Evolutionary conservation across 1,139 yeast genomes (phyloP).

Genomic region (Candida albicans): DNA sequence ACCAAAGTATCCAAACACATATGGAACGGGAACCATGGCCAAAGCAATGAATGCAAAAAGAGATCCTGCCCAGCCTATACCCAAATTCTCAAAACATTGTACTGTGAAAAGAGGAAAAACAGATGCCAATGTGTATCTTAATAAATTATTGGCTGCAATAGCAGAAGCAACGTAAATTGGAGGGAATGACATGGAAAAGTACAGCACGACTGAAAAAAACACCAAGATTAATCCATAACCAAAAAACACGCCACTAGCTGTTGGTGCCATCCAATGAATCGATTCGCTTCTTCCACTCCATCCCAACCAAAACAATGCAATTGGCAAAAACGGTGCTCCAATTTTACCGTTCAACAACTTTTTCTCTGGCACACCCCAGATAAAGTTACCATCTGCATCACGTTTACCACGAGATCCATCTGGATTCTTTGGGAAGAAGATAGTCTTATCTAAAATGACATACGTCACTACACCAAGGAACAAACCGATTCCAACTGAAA

Average conservation of each 20-base stretch:
- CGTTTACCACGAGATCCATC: constrained; percentile 62
- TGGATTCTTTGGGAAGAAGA: constrained; percentile 56
- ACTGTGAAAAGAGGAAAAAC: constrained; percentile 48
- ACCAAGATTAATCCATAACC: constrained; percentile 73
- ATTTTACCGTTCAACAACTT: constrained; percentile 47
- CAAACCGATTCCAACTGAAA: constrained; percentile 70
- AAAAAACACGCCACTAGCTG: constrained; percentile 72
- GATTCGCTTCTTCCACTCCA: constrained; percentile 59
- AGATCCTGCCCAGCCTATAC: constrained; percentile 41
- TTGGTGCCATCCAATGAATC: constrained; percentile 79
- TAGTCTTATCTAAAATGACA: constrained; percentile 45
- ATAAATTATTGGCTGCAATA: constrained; percentile 73
- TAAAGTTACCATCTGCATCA: constrained; percentile 55
- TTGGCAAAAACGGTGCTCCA: constrained; percentile 65
- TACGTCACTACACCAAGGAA: constrained; percentile 52
- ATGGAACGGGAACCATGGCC: constrained; percentile 39
- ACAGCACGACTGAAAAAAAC: constrained; percentile 70
- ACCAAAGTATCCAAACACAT: constrained; percentile 57
- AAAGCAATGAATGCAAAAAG: constrained; percentile 37
- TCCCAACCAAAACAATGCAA: constrained; percentile 77
- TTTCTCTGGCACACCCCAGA: constrained; percentile 42
- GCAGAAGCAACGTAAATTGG: constrained; percentile 75
- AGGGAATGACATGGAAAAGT: constrained; percentile 74
- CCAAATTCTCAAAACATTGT: constrained; percentile 42
- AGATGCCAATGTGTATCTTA: constrained; percentile 69